phyloP scores from a whole-genome alignment of 768 basidiomycete species.

The Calocybe gangraenosa region DNA sequence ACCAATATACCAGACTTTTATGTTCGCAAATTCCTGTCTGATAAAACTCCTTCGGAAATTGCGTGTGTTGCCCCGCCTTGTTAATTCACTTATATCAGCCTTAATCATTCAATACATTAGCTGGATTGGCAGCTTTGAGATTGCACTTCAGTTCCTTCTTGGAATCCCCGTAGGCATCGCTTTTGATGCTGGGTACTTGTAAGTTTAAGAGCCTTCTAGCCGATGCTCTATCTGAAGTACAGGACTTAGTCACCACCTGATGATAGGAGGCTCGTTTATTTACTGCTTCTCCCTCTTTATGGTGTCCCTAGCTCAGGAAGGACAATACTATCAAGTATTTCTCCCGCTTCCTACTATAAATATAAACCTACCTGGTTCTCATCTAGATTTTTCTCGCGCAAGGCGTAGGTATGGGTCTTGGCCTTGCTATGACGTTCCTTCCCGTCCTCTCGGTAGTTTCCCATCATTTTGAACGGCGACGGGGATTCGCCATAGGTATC shows the following conservation, averaged over 20 bases:
- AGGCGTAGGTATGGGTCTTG: conserved; percentile 30
- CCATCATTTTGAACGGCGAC: conserved; percentile 32
- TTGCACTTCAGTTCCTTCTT: conserved; percentile 26
- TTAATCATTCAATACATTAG: conserved; percentile 5
- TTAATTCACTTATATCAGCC: background rate
- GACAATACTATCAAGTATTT: conserved; percentile 29
- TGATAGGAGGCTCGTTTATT: conserved; percentile 34
- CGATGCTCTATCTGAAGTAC: background rate
- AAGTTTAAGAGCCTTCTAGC: conserved; percentile 1
- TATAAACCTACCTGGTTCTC: background rate
- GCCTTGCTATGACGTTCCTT: conserved; percentile 32
- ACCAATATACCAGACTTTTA: conserved; percentile 11
- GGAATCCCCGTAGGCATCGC: conserved; percentile 25
- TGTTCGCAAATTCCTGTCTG: conserved; percentile 14
- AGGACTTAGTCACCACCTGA: conserved; percentile 27
- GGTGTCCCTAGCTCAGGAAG: conserved; percentile 31
- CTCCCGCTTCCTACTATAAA: background rate
- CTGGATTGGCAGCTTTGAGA: conserved; percentile 32
- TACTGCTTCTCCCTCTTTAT: conserved; percentile 36
- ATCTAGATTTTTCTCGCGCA: conserved; percentile 33
- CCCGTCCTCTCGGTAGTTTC: conserved; percentile 32
- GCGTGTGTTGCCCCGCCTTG: conserved; percentile 5
- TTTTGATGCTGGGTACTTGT: conserved; percentile 27
- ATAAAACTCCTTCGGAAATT: conserved; percentile 16
- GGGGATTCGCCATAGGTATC: conserved; percentile 34